Evolutionary conservation across 768 basidiomycete genomes (phyloP), one percentile per base, ranked within the genome.

Genomic region (Boletus tomentosulus): DNA sequence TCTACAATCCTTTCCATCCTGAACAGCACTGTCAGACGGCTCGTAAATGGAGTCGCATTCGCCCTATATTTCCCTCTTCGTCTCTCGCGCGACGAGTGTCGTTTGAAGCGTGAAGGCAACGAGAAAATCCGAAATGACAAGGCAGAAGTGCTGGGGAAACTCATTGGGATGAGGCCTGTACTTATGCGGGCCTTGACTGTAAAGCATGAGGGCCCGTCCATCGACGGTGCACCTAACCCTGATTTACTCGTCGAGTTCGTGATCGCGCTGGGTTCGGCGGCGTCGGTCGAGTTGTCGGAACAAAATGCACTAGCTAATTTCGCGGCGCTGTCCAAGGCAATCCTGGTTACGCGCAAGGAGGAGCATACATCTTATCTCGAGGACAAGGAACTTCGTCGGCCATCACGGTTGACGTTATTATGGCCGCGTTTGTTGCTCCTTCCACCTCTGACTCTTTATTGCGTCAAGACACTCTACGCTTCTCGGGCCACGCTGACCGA

Each of bases 341-440:
- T 68, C 50, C 51, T 70, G 19, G 44, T 60, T 46, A 60, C 69
- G 12, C 72, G 69, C 54, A 63, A 66, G 41, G 33, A 61, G 53
- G 68, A 63, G 3, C 69, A 69, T 48, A 57, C 48, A 44, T 63
- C 48, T 27, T 78, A 45, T 49, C 59, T 76, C 41, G 57, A 65
- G n/a, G 55, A 16, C 5, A 63, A 63, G 5, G 71, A 66, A 24
- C 81, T 96, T 45, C 68, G 74, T 19, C 82, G 88, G 15, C 96
- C 96, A 0, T 82, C 83, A 2, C 73, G 79, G 4, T 65, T 90
- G 15, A 81, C 83, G 1, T 80, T 85, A 8, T 54, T 87, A 24
- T 98, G 96, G 95, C 93, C 94, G 1, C 84, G 80, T 28, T 69
- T 94, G 9, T 70, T 98, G 24, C 66, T 96, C 33, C 68, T 91